A percentile compares a stretch with the other conserved stretches of the same genome.
Evolutionary conservation across 106 monocot species (phyloP).

Genomic region (Allium fistulosum): DNA sequence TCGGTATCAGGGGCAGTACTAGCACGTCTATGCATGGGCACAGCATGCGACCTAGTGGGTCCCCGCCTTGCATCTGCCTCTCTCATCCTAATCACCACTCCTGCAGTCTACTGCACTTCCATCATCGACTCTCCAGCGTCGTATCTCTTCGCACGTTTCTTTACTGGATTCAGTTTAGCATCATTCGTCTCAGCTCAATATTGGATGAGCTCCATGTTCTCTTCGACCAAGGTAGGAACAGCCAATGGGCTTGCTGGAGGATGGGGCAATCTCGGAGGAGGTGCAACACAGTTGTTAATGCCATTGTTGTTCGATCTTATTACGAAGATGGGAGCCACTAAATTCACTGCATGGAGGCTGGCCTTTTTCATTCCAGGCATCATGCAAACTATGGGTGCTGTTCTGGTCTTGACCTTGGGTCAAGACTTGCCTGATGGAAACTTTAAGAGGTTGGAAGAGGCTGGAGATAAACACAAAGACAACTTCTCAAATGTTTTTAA

Average conservation of each 20-base stretch:
- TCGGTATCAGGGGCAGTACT: conserved; percentile 88
- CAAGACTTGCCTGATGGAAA: conserved; percentile 81
- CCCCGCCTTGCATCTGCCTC: conserved; percentile 76
- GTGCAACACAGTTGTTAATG: conserved; percentile 93
- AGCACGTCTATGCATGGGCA: conserved; percentile 83
- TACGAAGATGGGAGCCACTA: conserved; percentile 38
- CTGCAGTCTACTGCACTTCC: conserved; percentile 71
- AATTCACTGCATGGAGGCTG: conserved; percentile 78
- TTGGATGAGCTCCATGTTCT: conserved; percentile 99
- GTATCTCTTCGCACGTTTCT: conserved; percentile 76
- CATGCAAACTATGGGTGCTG: conserved; percentile 50
- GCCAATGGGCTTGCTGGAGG: conserved; percentile 86
- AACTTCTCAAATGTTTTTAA: conserved; percentile 39
- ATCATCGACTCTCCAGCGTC: conserved; percentile 34
- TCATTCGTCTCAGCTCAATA: conserved; percentile 86
- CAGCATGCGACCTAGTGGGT: conserved; percentile 87
- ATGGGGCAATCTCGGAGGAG: conserved; percentile 98
- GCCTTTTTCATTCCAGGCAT: conserved; percentile 91
- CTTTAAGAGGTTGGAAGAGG: conserved; percentile 38
- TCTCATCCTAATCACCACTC: conserved; percentile 56
- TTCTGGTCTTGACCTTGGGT: conserved; percentile 53
- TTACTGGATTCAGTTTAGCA: conserved; percentile 91
- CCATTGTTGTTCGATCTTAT: conserved; percentile 67
- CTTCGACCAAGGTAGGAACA: conserved; percentile 51
- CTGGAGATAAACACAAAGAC: conserved; percentile 66